These are phyloP conservation scores for Oleoguttula mirabilis DNA, from an alignment of 495 filamentous ascomycete genomes.

Conservation along the genomic window DNA sequence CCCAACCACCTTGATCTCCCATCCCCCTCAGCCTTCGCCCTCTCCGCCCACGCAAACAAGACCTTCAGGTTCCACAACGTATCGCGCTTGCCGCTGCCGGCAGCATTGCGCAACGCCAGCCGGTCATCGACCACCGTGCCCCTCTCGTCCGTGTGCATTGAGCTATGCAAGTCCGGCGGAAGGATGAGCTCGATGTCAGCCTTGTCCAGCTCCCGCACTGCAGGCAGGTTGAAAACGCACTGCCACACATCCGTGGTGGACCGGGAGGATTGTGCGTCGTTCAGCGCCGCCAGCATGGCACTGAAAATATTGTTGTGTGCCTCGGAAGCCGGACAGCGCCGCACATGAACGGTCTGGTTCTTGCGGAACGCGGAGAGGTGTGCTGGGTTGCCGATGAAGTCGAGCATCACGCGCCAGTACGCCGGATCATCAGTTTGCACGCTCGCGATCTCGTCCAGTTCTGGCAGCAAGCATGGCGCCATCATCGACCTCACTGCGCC, in stretches of 20 bases:
- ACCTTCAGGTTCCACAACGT: slow-evolving; percentile 61
- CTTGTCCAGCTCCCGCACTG: slow-evolving; percentile 47
- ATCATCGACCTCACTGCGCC: slow-evolving; percentile 29
- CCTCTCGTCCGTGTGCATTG: slow-evolving; percentile 27
- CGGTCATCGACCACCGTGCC: slow-evolving; percentile 66
- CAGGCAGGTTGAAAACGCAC: slow-evolving; percentile 63
- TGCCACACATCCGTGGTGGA: slow-evolving; percentile 38
- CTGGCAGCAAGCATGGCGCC: slow-evolving; percentile 73
- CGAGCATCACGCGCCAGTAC: slow-evolving; percentile 76
- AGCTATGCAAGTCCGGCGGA: slow-evolving; percentile 37
- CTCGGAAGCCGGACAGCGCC: slow-evolving; percentile 60
- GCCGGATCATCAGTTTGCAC: slow-evolving; percentile 58
- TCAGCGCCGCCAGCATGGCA: slow-evolving; percentile 44
- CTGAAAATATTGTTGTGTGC: slow-evolving; percentile 57
- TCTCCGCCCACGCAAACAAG: slow-evolving; percentile 73
- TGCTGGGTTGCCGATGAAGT: slow-evolving; percentile 54
- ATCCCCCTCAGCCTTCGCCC: slow-evolving; percentile 27
- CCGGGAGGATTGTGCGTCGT: slow-evolving; percentile 24
- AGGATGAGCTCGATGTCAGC: slow-evolving; percentile 68
- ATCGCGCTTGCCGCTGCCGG: slow-evolving; percentile 52
- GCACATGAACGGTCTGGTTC: slow-evolving; percentile 69
- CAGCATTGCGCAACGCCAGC: slow-evolving; percentile 54
- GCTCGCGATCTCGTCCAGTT: slow-evolving; percentile 52
- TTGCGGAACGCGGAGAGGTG: slow-evolving; percentile 59
- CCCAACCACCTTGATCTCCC: slow-evolving; percentile 31